A percentile compares a stretch with the other conserved stretches of the same genome.
Conservation (phyloP, 257 asterid genomes). For the Coffea canephora region DNA sequence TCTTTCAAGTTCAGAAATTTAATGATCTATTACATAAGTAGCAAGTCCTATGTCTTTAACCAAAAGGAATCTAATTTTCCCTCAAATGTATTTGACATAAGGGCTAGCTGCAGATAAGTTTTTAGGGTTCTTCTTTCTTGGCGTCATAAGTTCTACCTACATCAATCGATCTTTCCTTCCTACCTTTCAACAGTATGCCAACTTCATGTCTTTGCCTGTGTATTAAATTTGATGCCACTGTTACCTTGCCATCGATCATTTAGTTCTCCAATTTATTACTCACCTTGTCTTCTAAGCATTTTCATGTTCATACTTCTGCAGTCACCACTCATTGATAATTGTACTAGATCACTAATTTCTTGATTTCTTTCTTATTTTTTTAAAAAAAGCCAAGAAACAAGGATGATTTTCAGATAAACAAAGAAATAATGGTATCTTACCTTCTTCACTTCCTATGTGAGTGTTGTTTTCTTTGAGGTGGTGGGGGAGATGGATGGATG, state of each 20-base stretch:
- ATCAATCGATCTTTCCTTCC: not conserved
- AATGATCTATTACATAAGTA: constrained; percentile 4
- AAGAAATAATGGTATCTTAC: not conserved
- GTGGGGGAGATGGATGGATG: constrained; percentile 20
- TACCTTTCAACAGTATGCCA: constrained; percentile 23
- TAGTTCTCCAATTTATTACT: constrained; percentile 26
- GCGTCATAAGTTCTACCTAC: not conserved
- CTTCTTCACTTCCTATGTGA: not conserved
- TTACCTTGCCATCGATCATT: constrained; percentile 14
- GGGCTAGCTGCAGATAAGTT: not conserved
- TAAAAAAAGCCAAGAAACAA: not conserved
- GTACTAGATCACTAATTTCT: constrained; percentile 17
- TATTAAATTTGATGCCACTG: constrained; percentile 11
- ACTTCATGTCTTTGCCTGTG: constrained; percentile 17
- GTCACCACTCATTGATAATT: constrained; percentile 28
- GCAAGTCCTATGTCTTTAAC: not conserved
- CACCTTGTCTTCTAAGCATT: constrained; percentile 16
- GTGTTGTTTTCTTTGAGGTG: not conserved
- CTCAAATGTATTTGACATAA: not conserved
- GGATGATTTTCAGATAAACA: too few species aligned
- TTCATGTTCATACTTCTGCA: constrained; percentile 30
- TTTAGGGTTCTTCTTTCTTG: constrained; percentile 24
- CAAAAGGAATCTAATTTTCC: not conserved
- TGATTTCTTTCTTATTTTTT: too few species aligned
- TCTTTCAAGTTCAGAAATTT: not conserved